Base-by-base conservation (phyloP, 805 yeast species). In the Ogataea henricii region DNA sequence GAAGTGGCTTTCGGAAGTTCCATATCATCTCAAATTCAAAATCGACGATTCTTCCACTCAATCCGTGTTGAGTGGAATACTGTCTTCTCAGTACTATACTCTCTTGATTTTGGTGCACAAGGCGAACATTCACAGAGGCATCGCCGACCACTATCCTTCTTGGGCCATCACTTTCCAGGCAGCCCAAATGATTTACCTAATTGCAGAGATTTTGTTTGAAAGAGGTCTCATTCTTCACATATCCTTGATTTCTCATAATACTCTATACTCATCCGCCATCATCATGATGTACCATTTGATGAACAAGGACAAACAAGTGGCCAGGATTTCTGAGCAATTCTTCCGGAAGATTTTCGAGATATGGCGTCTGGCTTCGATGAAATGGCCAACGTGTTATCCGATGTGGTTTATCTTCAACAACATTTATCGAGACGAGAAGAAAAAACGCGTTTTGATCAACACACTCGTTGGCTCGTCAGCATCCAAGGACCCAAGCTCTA, bases 141-240 rank as follows among this genome's bases (percentile, higher is more conserved):
- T 58, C 29, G 54, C 57, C 0, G 59, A 60, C 34, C 40, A 43
- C 14, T 62, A 61, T 39, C 89, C 89, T 3, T 80, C 87, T 3
- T 82, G 89, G 86, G 87, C 89, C 3, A 85, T 87, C 43, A 85
- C 90, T 2, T 87, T 87, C 70, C 89, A 85, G 64, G 89, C 92
- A 1, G 87, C 90, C 1, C 80, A 87, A 57, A 83, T 85, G 82
- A 82, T 87, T 49, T 77, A 85, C 10, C 72, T 79, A 41, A 83
- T 86, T 45, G 69, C 79, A 29, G 83, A 82, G 44, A 79, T 77
- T 46, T 56, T 86, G 51, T 63, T 74, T 25, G 77, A 74, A 36
- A 85, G 75, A 73, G 56, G 82, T 79, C 26, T 82, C 81, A 58
- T 61, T n/a, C 26, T 42, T 4, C 52, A 55, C 33, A 54, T 51